Conservation (phyloP, 805 yeast species). For the Saturnispora zaruensis region DNA sequence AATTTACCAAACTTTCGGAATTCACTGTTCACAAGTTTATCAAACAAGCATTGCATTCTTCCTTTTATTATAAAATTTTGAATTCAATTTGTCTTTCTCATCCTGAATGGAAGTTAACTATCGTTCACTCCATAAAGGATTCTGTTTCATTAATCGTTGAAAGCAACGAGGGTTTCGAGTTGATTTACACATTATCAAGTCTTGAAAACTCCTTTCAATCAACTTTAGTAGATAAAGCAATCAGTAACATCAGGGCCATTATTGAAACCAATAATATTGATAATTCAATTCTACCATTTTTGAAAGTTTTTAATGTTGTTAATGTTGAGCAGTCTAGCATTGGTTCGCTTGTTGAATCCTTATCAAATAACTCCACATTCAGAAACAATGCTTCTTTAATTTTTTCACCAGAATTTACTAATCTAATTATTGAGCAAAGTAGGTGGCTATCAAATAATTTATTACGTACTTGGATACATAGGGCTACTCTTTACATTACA, state of each 20-base stretch:
- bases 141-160: neutral
- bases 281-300: conserved; percentile 10
- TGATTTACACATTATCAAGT: conserved; percentile 1
- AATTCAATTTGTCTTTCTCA: neutral
- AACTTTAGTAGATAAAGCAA: conserved; percentile 5
- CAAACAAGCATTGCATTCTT: neutral
- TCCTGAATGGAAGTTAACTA: neutral
- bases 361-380: conserved; percentile 22
- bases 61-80: conserved; percentile 5
- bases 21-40: conserved; percentile 1
- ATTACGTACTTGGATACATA: conserved; percentile 45
- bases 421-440: neutral
- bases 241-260: conserved; percentile 6
- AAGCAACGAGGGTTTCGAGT: conserved; percentile 6
- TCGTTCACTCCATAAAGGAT: neutral
- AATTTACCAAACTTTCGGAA: neutral
- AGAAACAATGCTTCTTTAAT: conserved; percentile 25
- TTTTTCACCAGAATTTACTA: conserved; percentile 22
- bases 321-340: neutral
- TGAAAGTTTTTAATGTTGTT: neutral
- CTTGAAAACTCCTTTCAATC: neutral
- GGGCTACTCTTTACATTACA: conserved; percentile 52
- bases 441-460: conserved; percentile 13
- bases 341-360: neutral
- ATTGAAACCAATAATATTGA: conserved; percentile 5